Evolutionary conservation across 345 rosid species (phyloP), one percentile per base, ranked within the genome.

Genomic region (Euphorbia pulcherrima): DNA sequence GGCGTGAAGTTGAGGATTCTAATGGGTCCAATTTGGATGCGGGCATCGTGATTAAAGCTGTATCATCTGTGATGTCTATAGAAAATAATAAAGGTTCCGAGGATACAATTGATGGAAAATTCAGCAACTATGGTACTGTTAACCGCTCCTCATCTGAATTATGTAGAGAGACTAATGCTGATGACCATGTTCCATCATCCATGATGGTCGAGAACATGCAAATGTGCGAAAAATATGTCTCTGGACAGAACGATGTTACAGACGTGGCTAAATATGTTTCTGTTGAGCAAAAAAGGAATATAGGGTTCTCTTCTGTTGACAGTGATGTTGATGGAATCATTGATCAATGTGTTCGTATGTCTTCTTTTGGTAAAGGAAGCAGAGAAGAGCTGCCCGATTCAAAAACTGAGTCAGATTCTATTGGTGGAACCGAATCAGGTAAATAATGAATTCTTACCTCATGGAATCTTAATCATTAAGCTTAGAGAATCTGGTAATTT

Each of bases 361-460:
- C 76, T 7, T 64, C 71, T 18, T 71, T 30, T 71, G 75, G 59
- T 13, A 72, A 70, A 24, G 78, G 29, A 67, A 68, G 52, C 62
- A 18, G 70, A 18, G 67, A 53, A 60, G 76, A 83, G 77, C 65
- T 70, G 66, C 52, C 28, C 26, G 81, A 40, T 57, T 72, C 78
- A 24, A 72, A 79, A 62, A 30, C 77, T 57, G 72, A 68, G 52
- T 65, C 80, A 33, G 77, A 80, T 79, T 53, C 79, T 61, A 56
- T 60, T 75, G 67, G 60, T 73, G 57, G 37, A 5, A 67, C 71
- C 29, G 78, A 73, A 47, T 73, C 82, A 67, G 87, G 94, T 90
- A 75, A 65, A 33, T 78, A 54, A 23, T 72, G 57, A 65, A 44
- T 54, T 69, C 26, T 55, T 72, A 18, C 47, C 51, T 35, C 68